A percentile compares a stretch with the other conserved stretches of the same genome.
Evolutionary conservation across 306 rosid species (phyloP).

Genomic region (Lupinus albus): DNA sequence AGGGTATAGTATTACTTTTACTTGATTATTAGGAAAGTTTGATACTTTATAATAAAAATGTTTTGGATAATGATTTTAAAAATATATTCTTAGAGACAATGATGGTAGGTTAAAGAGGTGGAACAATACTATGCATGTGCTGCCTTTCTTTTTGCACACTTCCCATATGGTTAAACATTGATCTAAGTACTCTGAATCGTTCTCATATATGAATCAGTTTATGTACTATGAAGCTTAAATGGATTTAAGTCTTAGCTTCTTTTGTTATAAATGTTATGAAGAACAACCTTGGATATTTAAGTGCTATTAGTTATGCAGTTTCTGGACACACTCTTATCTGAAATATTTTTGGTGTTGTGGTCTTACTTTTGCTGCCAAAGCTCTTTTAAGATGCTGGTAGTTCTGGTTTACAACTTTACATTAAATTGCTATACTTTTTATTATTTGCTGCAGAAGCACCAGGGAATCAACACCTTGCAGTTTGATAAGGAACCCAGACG

Average conservation of each 20-base stretch:
- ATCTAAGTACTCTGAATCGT: constrained; percentile 11
- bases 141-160: neutral
- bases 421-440: constrained; percentile 7
- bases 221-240: constrained; percentile 12
- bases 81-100: neutral
- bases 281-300: constrained; percentile 5
- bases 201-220: neutral
- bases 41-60: neutral
- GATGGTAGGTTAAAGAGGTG: constrained; percentile 21
- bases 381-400: constrained; percentile 1
- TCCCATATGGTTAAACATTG: neutral
- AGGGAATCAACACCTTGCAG: constrained; percentile 96
- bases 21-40: constrained; percentile 6
- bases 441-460: constrained; percentile 63
- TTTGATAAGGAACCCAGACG: constrained; percentile 75
- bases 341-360: constrained; percentile 13
- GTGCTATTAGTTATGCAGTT: neutral
- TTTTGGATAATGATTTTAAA: neutral
- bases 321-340: neutral
- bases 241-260: neutral
- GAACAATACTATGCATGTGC: neutral
- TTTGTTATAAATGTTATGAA: constrained; percentile 21
- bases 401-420: neutral
- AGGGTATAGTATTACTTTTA: neutral
- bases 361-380: neutral